A percentile compares a stretch with the other conserved stretches of the same genome.
Evolutionary conservation across 352 stramenopile genomes (phyloP).

Genomic region (Blastocystis sp.): DNA sequence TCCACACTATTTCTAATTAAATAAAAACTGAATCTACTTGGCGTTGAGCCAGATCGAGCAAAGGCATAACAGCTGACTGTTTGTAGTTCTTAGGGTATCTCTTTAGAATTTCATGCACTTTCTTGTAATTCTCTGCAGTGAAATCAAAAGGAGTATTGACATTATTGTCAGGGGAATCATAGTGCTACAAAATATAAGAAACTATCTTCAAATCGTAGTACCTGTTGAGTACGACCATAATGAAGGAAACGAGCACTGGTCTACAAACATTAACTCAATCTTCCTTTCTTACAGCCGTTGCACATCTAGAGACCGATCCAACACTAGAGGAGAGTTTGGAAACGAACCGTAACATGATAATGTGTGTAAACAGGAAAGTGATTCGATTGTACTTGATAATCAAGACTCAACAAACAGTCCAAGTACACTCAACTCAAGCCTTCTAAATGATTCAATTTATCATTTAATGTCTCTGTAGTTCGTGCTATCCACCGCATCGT

Average conservation of each 20-base stretch:
- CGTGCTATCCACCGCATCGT: constrained; percentile 39
- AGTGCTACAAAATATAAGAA: constrained; percentile 59
- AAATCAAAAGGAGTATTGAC: constrained; percentile 91
- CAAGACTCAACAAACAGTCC: not conserved
- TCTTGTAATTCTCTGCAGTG: constrained; percentile 90
- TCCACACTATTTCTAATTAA: constrained; percentile 79
- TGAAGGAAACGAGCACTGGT: not conserved
- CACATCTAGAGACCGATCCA: not conserved
- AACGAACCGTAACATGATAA: not conserved
- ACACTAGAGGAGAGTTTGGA: not conserved
- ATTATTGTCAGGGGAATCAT: constrained; percentile 78
- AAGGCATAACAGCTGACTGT: constrained; percentile 91
- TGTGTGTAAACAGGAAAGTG: not conserved
- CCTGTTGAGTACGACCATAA: not conserved
- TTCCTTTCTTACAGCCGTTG: not conserved
- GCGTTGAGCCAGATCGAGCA: constrained; percentile 89
- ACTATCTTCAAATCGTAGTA: not conserved
- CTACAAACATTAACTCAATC: not conserved
- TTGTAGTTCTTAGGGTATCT: constrained; percentile 99
- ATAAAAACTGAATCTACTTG: constrained; percentile 61
- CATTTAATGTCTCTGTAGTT: constrained; percentile 1
- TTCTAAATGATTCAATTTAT: constrained; percentile 41
- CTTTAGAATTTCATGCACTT: constrained; percentile 82
- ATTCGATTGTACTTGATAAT: not conserved
- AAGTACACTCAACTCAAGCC: not conserved